A percentile compares a stretch with the other conserved stretches of the same genome.
Evolutionary conservation across 495 filamentous ascomycete species (phyloP).

Genomic region (Penicillium nucicola): DNA sequence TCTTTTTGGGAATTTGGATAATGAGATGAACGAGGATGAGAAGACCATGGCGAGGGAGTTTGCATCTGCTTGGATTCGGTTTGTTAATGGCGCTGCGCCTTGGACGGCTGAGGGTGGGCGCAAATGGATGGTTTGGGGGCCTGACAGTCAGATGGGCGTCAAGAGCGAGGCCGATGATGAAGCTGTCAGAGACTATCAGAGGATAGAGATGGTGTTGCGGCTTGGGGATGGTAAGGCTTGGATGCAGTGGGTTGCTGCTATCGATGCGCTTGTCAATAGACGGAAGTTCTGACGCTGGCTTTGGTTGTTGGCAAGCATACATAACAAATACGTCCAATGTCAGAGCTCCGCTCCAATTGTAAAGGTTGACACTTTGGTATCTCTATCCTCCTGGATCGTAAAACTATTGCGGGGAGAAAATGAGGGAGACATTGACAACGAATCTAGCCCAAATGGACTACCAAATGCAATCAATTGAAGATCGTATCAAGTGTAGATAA

Average conservation of each 20-base stretch:
- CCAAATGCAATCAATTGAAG: too few relatives aligned
- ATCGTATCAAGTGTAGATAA: too few relatives aligned
- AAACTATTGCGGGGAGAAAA: too few relatives aligned
- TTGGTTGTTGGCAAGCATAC: too few relatives aligned
- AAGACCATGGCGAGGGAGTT: conserved; percentile 20
- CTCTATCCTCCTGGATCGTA: too few relatives aligned
- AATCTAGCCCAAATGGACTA: too few relatives aligned
- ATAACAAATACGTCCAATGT: too few relatives aligned
- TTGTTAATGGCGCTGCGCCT: conserved; percentile 18
- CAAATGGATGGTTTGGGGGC: conserved; percentile 30
- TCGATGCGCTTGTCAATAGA: conserved; percentile 25
- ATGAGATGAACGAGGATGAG: conserved; percentile 20
- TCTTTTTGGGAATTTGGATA: conserved; percentile 26
- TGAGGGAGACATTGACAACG: too few relatives aligned
- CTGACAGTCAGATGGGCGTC: conserved; percentile 4
- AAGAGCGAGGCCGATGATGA: conserved; percentile 26
- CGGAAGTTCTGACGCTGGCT: conserved; percentile 8
- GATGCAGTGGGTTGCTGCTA: conserved; percentile 20
- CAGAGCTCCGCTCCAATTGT: too few relatives aligned
- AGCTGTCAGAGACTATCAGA: conserved; percentile 13
- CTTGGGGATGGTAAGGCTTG: conserved; percentile 19
- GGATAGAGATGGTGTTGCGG: conserved; percentile 21
- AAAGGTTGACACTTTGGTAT: too few relatives aligned
- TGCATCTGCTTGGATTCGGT: conserved; percentile 27
- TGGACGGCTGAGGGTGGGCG: conserved; percentile 11